Evolutionary conservation across 139 green algal species (phyloP).

Genomic region (Mesostigma viride): DNA sequence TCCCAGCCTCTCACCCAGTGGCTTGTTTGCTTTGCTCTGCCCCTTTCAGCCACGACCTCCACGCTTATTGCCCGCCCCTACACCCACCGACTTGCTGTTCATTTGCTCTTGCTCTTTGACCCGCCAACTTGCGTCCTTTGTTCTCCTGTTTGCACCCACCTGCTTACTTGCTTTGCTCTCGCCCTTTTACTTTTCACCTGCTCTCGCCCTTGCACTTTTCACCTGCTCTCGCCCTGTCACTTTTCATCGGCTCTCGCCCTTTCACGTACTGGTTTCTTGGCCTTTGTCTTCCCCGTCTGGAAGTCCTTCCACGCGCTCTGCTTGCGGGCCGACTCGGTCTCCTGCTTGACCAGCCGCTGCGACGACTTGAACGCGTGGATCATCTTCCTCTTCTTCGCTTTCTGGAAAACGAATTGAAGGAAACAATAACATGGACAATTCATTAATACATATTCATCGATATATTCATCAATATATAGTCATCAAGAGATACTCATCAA

Average conservation of each 20-base stretch:
- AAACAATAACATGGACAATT: background rate
- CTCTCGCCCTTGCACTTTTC: background rate
- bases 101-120: too few species aligned
- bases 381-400: conserved; percentile 26
- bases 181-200: too few species aligned
- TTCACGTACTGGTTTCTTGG: background rate
- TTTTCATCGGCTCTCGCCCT: conserved; percentile 9
- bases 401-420: background rate
- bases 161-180: too few species aligned
- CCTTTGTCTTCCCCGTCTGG: conserved; percentile 25
- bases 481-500: background rate
- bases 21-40: too few species aligned
- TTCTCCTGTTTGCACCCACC: too few species aligned
- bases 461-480: background rate
- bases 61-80: too few species aligned
- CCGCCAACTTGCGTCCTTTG: too few species aligned
- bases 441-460: background rate
- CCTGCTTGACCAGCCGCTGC: conserved; percentile 24
- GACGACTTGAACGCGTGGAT: conserved; percentile 32
- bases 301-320: conserved; percentile 32
- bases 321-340: conserved; percentile 21
- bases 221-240: background rate
- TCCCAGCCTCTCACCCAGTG: too few species aligned
- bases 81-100: too few species aligned
- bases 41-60: too few species aligned